Evolutionary conservation across 371 early-diverging fungal species (phyloP).

Genomic region (Mucor mucedo): DNA sequence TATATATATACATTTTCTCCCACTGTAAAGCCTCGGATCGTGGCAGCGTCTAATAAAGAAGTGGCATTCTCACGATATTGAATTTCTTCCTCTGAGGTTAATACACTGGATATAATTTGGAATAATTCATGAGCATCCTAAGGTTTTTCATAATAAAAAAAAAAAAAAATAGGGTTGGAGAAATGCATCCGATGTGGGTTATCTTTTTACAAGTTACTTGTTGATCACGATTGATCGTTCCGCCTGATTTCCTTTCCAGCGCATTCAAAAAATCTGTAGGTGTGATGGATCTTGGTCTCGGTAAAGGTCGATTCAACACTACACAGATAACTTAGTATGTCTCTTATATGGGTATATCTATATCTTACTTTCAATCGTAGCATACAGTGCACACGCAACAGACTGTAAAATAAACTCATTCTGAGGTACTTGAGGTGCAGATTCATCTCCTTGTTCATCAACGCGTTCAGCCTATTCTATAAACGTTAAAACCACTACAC

Average conservation of each 20-base stretch:
- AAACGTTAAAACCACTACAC: no score
- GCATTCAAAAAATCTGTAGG: conserved; percentile 47
- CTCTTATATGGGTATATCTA: background rate
- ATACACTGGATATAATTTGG: conserved; percentile 80
- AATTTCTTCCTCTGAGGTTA: conserved; percentile 74
- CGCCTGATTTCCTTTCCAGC: conserved; percentile 49
- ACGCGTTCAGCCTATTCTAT: conserved; percentile 51
- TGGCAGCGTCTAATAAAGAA: conserved; percentile 46
- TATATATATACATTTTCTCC: conserved; percentile 22
- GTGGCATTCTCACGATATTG: conserved; percentile 46
- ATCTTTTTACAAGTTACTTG: conserved; percentile 32
- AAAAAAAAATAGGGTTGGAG: background rate
- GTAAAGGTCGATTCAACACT: conserved; percentile 51
- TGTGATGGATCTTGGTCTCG: conserved; percentile 41
- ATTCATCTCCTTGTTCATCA: conserved; percentile 57
- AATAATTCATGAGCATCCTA: conserved; percentile 96
- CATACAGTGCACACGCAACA: conserved; percentile 57
- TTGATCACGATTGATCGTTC: conserved; percentile 50
- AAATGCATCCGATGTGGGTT: no score
- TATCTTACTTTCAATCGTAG: conserved; percentile 52
- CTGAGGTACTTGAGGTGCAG: conserved; percentile 35
- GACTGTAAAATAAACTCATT: conserved; percentile 52
- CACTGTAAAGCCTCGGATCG: conserved; percentile 30
- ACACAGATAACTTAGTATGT: background rate
- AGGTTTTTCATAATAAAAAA: conserved; percentile 7